Base-by-base conservation (phyloP, 768 basidiomycete species). In the Xerocomus potaroensis region DNA sequence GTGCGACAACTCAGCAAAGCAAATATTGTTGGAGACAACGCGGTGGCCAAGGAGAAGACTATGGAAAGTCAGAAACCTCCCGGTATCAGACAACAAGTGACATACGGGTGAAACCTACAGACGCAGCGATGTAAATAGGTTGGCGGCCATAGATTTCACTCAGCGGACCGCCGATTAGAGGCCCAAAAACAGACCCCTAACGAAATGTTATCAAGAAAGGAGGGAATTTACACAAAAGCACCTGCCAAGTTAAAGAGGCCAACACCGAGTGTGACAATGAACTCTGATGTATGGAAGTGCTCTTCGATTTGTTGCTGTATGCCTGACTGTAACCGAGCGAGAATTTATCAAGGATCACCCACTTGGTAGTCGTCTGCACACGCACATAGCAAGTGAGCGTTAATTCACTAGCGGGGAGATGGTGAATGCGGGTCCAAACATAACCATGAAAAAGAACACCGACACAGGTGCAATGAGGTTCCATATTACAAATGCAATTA, bases 381-480 rank as follows among this genome's bases (percentile, higher is more conserved):
- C 50, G 33, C 45, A 56, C 50, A 33, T 47, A 56, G 39, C 49
- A 50, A 3, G 50, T 52, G 11, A 40, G 36, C 3, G 45, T 15
- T 29, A 62, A 7, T 43, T 62, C 60, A 49, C 60, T 62, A 22
- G 15, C 47, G 22, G 27, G 18, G 8, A 30, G 12, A 39, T 24
- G 8, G 27, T 61, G 29, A 62, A 40, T 22, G 2, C 19, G 24
- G 8, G 11, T 24, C 32, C 37, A 31, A n/a, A 41, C 5, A 51
- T n/a, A 24, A 39, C 6, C 16, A 39, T 6, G 22, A 22, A 42
- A 14, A 18, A 39, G 23, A 39, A 4, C 7, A 46, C 62, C 40
- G 16, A 63, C 63, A 64, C 45, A 12, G 63, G 63, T 29, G 63
- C 63, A 14, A 65, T 63, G 11, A 49, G 41, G 29, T 62, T 58